Percentiles rank a stretch among this genome's conserved stretches.
phyloP scores from a whole-genome alignment of 495 filamentous ascomycete species.

The Friedmanniomyces simplex region DNA sequence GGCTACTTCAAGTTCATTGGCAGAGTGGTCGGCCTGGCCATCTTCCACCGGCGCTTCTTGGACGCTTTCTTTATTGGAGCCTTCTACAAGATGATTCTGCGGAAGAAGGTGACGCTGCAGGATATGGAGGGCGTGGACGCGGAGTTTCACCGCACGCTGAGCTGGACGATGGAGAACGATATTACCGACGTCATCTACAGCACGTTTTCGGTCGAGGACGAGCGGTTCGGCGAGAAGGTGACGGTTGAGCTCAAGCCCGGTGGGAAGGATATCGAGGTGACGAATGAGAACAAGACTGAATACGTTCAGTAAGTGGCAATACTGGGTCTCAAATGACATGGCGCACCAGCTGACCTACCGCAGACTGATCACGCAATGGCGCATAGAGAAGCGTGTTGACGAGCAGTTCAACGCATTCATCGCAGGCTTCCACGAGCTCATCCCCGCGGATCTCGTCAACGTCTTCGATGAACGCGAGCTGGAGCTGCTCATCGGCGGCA shows the following conservation, averaged over 20 bases:
- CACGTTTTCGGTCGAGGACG: conserved; percentile 93
- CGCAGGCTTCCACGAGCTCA: conserved; percentile 93
- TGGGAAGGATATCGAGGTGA: conserved; percentile 87
- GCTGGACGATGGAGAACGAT: conserved; percentile 97
- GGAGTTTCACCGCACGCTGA: conserved; percentile 87
- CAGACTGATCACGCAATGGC: conserved; percentile 90
- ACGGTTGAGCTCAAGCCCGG: conserved; percentile 88
- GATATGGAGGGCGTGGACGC: conserved; percentile 99
- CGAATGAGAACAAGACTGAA: conserved; percentile 94
- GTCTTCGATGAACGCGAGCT: conserved; percentile 98
- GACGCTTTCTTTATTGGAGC: conserved; percentile 99
- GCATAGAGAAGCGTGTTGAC: conserved; percentile 94
- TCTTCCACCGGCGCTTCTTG: conserved; percentile 96
- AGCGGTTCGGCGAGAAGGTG: conserved; percentile 86
- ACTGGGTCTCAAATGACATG: background rate
- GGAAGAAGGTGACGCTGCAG: conserved; percentile 79
- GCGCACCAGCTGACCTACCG: background rate
- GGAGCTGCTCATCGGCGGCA: conserved; percentile 93
- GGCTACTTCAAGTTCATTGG: conserved; percentile 99
- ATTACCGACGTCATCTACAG: conserved; percentile 86
- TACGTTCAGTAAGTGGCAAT: conserved; percentile 40
- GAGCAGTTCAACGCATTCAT: conserved; percentile 98
- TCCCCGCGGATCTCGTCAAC: conserved; percentile 91
- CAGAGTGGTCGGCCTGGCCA: conserved; percentile 90
- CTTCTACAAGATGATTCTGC: conserved; percentile 98